Base-by-base conservation (phyloP, 352 stramenopile genomes). In the Phytophthora pluvialis region DNA sequence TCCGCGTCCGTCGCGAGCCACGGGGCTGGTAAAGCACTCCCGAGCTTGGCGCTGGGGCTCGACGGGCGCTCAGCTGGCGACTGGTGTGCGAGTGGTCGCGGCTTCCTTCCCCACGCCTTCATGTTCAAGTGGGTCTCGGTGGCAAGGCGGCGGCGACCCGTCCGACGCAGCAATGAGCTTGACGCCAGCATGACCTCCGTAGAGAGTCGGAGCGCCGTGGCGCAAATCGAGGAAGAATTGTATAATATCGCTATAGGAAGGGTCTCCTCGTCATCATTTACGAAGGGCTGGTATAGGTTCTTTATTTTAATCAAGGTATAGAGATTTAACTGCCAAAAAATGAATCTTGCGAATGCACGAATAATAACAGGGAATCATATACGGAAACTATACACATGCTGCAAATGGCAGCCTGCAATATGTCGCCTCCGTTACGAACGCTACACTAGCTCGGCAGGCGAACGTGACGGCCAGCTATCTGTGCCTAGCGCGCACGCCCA, bases 1-100 rank as follows among this genome's bases (percentile, higher is more conserved):
- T 87, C 77, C 10, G 75, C 75, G 51, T 82, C 75, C 9, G 79
- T 60, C 4, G 68, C 64, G 29, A 69, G 59, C 77, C 80, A 88
- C n/a, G 70, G 32, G 13, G 36, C 50, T 4, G 46, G 15, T 1
- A 35, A 5, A 6, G 25, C 5, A 35, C n/a, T 45, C 39, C 45
- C 26, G 35, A 47, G 15, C 0, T n/a, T 21, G 16, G 38, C 15
- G 28, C 18, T 32, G 16, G 38, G 25, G 9, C 11, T 29, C 9
- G 44, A 42, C 26, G 28, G 18, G 4, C 18, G n/a, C 13, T 46
- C 18, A n/a, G 15, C 3, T n/a, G 15, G 18, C 4, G 46, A 26
- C 16, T 48, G 38, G 10, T 18, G 36, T 4, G 60, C n/a, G 16
- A 55, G 21, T 1, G 48, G 11, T 1, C 43, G 49, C 12, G 51